Evolutionary conservation across 2,329 filamentous ascomycete genomes (phyloP).

Genomic region (Alternaria hordeiaustralica): DNA sequence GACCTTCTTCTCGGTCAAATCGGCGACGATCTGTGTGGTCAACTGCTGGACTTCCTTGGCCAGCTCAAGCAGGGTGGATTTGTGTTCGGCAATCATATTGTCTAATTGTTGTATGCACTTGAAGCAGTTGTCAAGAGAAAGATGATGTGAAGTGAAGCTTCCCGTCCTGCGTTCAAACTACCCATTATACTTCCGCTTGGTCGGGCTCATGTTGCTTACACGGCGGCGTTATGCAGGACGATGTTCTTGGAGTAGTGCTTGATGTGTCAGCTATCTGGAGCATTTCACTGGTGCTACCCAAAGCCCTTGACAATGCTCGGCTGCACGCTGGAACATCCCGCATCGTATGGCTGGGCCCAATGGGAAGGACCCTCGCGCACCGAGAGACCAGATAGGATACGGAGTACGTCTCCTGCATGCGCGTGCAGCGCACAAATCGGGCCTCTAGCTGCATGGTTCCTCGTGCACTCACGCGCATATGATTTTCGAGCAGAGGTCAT

Average conservation of each 20-base stretch:
- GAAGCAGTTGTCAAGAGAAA: background rate
- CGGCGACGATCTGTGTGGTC: constrained; percentile 14
- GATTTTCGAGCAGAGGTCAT: background rate
- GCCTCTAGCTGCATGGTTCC: background rate
- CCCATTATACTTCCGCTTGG: background rate
- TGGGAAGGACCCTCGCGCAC: background rate
- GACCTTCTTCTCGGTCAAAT: constrained; percentile 12
- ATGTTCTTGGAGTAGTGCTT: background rate
- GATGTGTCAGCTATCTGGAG: background rate
- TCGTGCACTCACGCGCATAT: background rate
- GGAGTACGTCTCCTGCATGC: background rate
- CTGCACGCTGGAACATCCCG: background rate
- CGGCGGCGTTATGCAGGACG: background rate
- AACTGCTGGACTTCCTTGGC: constrained; percentile 18
- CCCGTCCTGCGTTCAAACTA: background rate
- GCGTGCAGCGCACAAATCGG: background rate
- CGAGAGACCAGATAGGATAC: background rate
- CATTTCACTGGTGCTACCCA: background rate
- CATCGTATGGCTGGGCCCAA: background rate
- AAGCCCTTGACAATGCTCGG: background rate
- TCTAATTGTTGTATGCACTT: background rate
- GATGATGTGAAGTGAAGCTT: background rate
- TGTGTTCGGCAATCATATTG: constrained; percentile 10
- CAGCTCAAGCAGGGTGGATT: constrained; percentile 17
- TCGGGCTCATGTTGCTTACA: background rate